Base-by-base conservation (phyloP, 371 early-diverging fungal genomes). In the Rhizopus delemar region DNA sequence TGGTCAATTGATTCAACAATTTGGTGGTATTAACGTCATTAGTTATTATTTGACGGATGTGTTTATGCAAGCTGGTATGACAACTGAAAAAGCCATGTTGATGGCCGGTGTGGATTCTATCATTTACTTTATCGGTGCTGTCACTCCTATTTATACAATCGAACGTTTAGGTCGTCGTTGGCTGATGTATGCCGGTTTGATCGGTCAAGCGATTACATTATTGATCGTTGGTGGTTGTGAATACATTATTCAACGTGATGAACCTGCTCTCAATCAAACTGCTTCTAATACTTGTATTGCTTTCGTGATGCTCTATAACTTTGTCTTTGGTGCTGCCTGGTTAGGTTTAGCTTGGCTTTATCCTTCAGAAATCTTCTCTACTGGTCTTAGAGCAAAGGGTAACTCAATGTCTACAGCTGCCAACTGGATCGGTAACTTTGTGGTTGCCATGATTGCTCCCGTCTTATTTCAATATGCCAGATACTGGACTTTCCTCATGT, bases 351-450 rank as follows among this genome's bases (percentile, higher is more conserved):
- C 71, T 31, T 79, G 74, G 59, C 62, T 76, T 6, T 94, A 94
- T 73, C 95, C 94, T 34, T 74, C 71, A 32, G 89, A 89, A 66
- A 80, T 89, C 63, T 86, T 77, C 64, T 73, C 73, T 36, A 77
- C 77, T 68, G 77, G 77, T 36, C 59, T 67, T 4, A 68, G 80
- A n/a, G 75, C 80, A 28, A 80, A 77, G 58, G 77, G 75, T 33
- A 58, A 74, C 9, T 72, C 73, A 1, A 45, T 80, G 15, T 63
- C 80, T 31, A 86, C 84, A 53, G 80, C 84, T 53, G 70, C 86
- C 56, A 88, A 90, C 70, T 90, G 87, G 87, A 69, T 66, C 41
- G 74, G 72, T 59, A 80, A 80, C 58, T 77, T 80, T 57, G 46
- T 80, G 22, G 69, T 80, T 22, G 73, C 75, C 2, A 77, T 73